Evolutionary conservation across 768 basidiomycete genomes (phyloP), one percentile per base, ranked within the genome.

Genomic region (Mycena polygramma): DNA sequence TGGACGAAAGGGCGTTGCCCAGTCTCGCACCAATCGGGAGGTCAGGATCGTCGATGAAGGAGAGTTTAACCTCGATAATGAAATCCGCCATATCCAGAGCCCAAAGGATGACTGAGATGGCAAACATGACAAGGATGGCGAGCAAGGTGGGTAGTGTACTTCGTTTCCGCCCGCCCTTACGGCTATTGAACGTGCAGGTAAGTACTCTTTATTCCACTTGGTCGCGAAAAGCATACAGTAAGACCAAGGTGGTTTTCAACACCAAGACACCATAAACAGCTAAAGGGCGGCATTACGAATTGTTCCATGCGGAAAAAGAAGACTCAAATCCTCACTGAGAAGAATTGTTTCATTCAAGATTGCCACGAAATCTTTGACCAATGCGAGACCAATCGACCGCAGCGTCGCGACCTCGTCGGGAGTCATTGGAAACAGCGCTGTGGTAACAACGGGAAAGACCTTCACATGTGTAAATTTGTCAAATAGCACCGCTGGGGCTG

Each of bases 1-100:
- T 36, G 1, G 30, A 48, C 2, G 8, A 2, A 4, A 24, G 6
- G 13, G 71, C 63, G 24, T 26, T 64, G 15, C 9, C 46, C 2
- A 57, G 22, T 26, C 65, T 71, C 36, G 10, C 24, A 0, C 22
- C 22, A 7, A 66, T 55, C 0, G 46, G 2, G 0, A 61, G 51
- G 8, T 36, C 54, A 1, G 58, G 53, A 8, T 65, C 9, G 24
- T 68, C 35, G 9, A 69, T 8, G 3, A 71, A 37, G 2, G 49
- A 39, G n/a, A 65, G 4, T 35, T 73, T 73, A 2, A 24, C 35
- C 52, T 73, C 67, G 48, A 39, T 1, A 17, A 73, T 69, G 46
- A 73, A 73, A 9, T 43, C 68, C 3, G 63, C 24, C 30, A 68
- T 46, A n/a, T 73, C 71, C 9, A 73, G 35, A 3, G 71, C 49